Conservation (phyloP, 2,329 filamentous ascomycete genomes). For the Phyllosticta citriasiana region DNA sequence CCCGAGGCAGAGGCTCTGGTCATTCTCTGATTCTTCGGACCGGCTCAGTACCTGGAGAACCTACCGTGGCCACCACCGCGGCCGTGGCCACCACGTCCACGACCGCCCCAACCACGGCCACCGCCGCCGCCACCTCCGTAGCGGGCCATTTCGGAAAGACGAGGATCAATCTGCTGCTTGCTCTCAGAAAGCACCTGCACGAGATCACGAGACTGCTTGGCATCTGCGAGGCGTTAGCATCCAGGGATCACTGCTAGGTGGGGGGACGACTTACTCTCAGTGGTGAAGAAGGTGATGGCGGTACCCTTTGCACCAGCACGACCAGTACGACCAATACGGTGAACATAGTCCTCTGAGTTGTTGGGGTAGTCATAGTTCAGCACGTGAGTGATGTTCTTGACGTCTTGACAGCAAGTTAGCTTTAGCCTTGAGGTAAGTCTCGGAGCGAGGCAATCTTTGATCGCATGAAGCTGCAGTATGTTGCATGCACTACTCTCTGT, state of each 20-base stretch:
- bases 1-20: neutral
- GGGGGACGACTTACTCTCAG: constrained; percentile 71
- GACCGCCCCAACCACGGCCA: constrained; percentile 56
- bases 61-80: constrained; percentile 40
- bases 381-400: constrained; percentile 99
- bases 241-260: constrained; percentile 11
- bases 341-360: constrained; percentile 65
- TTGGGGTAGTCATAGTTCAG: constrained; percentile 99
- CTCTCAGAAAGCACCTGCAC: constrained; percentile 87
- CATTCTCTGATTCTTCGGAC: constrained; percentile 1
- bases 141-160: constrained; percentile 89
- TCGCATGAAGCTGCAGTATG: constrained; percentile 48
- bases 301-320: constrained; percentile 81
- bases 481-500: constrained; percentile 48
- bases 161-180: constrained; percentile 95
- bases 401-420: constrained; percentile 90
- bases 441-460: constrained; percentile 42
- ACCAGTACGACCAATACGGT: constrained; percentile 59
- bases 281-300: constrained; percentile 96
- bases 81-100: constrained; percentile 58
- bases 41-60: constrained; percentile 10
- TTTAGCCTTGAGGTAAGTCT: constrained; percentile 39
- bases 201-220: constrained; percentile 77
- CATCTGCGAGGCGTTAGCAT: constrained; percentile 26
- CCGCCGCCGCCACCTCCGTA: constrained; percentile 78